A percentile compares a stretch with the other conserved stretches of the same genome.
phyloP scores from a whole-genome alignment of 2,329 filamentous ascomycete species.

The Ophiocordyceps robertsii region DNA sequence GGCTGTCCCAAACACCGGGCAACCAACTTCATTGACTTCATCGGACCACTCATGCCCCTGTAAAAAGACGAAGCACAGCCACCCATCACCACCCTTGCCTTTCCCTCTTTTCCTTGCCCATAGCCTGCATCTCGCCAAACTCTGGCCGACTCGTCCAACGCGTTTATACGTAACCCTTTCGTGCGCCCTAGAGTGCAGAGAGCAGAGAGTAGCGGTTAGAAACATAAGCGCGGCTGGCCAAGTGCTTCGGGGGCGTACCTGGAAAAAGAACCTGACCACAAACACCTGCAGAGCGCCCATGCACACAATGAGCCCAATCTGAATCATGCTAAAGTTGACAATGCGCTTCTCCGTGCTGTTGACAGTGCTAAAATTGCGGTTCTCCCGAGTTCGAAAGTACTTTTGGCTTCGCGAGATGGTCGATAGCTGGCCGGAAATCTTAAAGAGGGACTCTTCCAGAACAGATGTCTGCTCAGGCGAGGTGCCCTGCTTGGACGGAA shows the following conservation, averaged over 20 bases:
- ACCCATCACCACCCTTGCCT: background rate
- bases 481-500: constrained; percentile 81
- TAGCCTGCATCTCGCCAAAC: background rate
- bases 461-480: constrained; percentile 77
- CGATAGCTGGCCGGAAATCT: constrained; percentile 82
- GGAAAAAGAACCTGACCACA: constrained; percentile 97
- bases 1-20: background rate
- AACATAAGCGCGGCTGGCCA: background rate
- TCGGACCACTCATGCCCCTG: background rate
- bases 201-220: background rate
- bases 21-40: background rate
- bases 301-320: constrained; percentile 78
- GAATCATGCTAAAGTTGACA: constrained; percentile 93
- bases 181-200: constrained; percentile 35
- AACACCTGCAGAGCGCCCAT: constrained; percentile 98
- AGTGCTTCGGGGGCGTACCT: constrained; percentile 36
- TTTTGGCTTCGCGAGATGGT: constrained; percentile 96
- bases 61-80: background rate
- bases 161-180: constrained; percentile 54
- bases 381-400: constrained; percentile 98
- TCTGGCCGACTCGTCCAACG: background rate
- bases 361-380: constrained; percentile 97
- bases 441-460: constrained; percentile 89
- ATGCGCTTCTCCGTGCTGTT: constrained; percentile 90
- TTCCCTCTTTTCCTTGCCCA: background rate